Percentiles rank a stretch among this genome's conserved stretches.
phyloP scores from a whole-genome alignment of 2,329 filamentous ascomycete genomes.

The Epichloe gansuensis region DNA sequence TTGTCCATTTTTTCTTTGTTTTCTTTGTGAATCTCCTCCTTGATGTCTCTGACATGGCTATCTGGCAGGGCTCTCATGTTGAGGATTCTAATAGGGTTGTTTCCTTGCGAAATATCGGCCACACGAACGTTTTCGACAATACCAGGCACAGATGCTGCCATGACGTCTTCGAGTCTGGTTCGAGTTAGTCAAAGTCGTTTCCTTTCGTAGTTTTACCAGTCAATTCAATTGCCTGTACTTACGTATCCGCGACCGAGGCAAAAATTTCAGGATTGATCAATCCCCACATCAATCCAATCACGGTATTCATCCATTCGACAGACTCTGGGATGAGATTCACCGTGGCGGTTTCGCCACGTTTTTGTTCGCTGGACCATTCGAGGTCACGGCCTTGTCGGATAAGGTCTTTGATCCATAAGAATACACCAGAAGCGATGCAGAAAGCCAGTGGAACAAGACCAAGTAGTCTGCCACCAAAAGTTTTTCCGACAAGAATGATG shows the following conservation, averaged over 20 bases:
- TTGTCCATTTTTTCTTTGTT: conserved; percentile 74
- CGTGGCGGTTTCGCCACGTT: conserved; percentile 71
- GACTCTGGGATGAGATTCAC: conserved; percentile 86
- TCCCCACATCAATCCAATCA: conserved; percentile 74
- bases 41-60: conserved; percentile 65
- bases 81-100: conserved; percentile 77
- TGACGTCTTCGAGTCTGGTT: conserved; percentile 54
- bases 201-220: not conserved
- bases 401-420: conserved; percentile 80
- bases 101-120: conserved; percentile 87
- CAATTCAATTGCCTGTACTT: conserved; percentile 10
- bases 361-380: conserved; percentile 82
- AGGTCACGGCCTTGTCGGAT: conserved; percentile 67
- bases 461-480: conserved; percentile 66
- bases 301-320: conserved; percentile 91
- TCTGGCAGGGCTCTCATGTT: conserved; percentile 76
- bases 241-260: conserved; percentile 73
- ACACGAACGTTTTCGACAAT: conserved; percentile 91
- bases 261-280: conserved; percentile 95
- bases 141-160: conserved; percentile 87
- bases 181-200: not conserved
- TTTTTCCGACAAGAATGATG: conserved; percentile 64
- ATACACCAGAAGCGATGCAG: conserved; percentile 66
- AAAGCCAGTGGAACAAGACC: conserved; percentile 62
- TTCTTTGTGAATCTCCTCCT: conserved; percentile 64